Percentiles rank a stretch among this genome's conserved stretches.
Evolutionary conservation across 305 asterid species (phyloP).

Genomic region (Solanum hybrid): DNA sequence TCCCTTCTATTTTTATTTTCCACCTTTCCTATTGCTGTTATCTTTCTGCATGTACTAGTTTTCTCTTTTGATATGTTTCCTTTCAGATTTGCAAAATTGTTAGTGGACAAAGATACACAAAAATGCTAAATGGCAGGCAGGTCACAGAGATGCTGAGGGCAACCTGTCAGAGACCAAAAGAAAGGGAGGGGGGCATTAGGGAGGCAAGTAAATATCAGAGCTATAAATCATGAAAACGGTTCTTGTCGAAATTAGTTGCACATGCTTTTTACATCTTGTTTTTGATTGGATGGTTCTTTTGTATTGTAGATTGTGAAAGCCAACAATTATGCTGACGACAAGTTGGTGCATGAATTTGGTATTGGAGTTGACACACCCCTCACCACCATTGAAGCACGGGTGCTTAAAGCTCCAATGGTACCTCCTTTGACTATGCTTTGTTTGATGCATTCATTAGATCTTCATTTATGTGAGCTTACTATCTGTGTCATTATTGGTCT

Average conservation of each 20-base stretch:
- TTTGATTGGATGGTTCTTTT: background rate
- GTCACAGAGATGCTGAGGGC: constrained; percentile 56
- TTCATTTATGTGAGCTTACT: background rate
- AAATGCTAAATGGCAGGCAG: constrained; percentile 51
- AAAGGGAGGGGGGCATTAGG: constrained; percentile 18
- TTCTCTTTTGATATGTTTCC: background rate
- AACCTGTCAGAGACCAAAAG: constrained; percentile 59
- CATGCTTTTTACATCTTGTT: background rate
- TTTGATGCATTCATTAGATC: background rate
- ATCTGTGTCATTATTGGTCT: background rate
- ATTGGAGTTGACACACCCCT: constrained; percentile 32
- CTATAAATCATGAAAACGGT: background rate
- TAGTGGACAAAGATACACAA: constrained; percentile 53
- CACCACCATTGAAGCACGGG: constrained; percentile 58
- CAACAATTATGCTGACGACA: constrained; percentile 28
- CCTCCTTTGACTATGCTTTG: background rate
- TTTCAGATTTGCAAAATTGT: constrained; percentile 45
- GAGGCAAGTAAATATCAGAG: constrained; percentile 16
- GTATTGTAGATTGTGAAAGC: constrained; percentile 30
- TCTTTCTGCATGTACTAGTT: background rate
- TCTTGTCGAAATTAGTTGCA: background rate
- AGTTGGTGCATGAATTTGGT: constrained; percentile 50
- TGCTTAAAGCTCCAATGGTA: constrained; percentile 70
- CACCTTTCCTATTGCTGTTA: background rate
- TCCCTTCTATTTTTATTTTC: background rate